Evolutionary conservation across 495 filamentous ascomycete genomes (phyloP), one percentile per base, ranked within the genome.

Genomic region (Hypoxylon subgilvum): DNA sequence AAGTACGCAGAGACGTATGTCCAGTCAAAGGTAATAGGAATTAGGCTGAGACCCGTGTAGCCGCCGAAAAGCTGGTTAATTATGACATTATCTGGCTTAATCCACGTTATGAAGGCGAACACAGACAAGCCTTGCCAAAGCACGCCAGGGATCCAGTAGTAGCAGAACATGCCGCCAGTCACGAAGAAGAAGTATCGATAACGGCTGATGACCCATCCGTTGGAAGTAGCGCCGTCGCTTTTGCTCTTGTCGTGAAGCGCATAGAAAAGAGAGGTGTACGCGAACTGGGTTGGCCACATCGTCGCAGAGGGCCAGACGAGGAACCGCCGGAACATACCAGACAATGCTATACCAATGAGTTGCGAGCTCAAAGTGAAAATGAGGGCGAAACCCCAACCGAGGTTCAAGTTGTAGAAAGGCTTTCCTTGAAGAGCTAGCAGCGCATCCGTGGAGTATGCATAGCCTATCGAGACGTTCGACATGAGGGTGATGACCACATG

Each of bases 1-100:
- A 83, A 76, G 64, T 84, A 87, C 0, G 78, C 82, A 0, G 81
- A 78, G 44, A 87, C 76, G 38, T 85, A 82, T 3, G 82, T 83
- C 84, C 84, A 87, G 73, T 87, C 84, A 52, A 87, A 85, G 0
- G 84, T 85, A 25, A 88, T 79, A 0, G 84, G 84, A 9, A 86
- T 73, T 16, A 88, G 65, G 1, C 82, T 85, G 10, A 88, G 66
- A 0, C 85, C 85, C 3, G 81, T 82, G 56, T 68, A 82, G 1
- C 84, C 83, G 22, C 85, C 85, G 44, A 86, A 86, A 2, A 86
- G 71, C 66, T 86, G 83, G 48, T 86, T 86, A 34, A 86, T 69
- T 10, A 86, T 76, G 2, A 83, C 73, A 47, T 85, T 86, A 17
- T 80, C 71, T 5, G 80, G 80, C 18, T 54, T 69, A 49, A 82